Base-by-base conservation (phyloP, 257 asterid genomes). In the Mitragyna speciosa region DNA sequence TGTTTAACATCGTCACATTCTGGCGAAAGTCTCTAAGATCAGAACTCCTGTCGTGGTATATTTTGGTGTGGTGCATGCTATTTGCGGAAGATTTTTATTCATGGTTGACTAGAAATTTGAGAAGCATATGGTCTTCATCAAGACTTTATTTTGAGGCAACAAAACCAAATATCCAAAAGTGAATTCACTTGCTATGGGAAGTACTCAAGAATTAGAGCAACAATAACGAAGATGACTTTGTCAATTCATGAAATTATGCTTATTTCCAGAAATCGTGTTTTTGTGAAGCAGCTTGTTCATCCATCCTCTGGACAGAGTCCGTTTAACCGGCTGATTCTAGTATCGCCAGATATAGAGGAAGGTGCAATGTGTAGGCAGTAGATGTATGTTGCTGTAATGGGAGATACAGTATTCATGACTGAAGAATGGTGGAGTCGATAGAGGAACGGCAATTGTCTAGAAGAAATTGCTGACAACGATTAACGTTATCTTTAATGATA, bases 1-100 rank as follows among this genome's bases (percentile, higher is more conserved):
- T 43, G 89, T 92, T 39, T 93, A 86, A 92, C 69, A 63, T 61
- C 47, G 30, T 17, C 76, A 22, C 49, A 15, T 45, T 36, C 74
- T 28, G 72, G 48, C 49, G 67, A 58, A 24, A 6, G 28, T 49
- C 26, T 49, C 14, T n/a, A n/a, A n/a, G n/a, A n/a, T 5, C 33
- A 31, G 65, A 64, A 67, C 58, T 77, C 76, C 17, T 33, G 73
- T 48, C n/a, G 5, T 67, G n/a, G 22, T 52, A 47, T 63, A 12
- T 65, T 65, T 64, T 65, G 65, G 70, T 65, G 70, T 22, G 41
- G 4, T 14, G 41, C 28, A 12, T 65, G 72, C 8, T 30, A 16
- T 2, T 33, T 36, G 16, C 20, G 4, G 16, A 36, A 26, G 24
- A 15, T 67, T 8, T 67, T 22, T 22, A 33, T 33, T 33, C 48